Evolutionary conservation across 1,284 basidiomycete genomes (phyloP).

Genomic region (Heterobasidion irregulare): DNA sequence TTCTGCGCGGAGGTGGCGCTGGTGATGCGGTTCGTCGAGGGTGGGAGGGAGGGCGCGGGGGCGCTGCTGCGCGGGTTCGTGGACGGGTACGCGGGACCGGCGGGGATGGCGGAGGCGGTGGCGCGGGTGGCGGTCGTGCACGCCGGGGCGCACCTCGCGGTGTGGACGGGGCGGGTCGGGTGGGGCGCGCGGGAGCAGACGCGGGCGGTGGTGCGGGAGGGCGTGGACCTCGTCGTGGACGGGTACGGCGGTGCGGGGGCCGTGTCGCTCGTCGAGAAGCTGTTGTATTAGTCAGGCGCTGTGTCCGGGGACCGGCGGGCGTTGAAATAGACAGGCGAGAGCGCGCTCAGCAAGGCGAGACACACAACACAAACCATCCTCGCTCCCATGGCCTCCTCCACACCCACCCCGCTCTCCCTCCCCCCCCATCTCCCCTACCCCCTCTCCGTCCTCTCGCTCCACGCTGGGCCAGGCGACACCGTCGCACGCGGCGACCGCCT

Average conservation of each 20-base stretch:
- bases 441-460: conserved; percentile 64
- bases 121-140: conserved; percentile 29
- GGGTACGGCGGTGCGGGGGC: conserved; percentile 19
- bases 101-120: conserved; percentile 11
- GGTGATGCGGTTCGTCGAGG: conserved; percentile 34
- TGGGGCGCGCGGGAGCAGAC: conserved; percentile 37
- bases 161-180: conserved; percentile 31
- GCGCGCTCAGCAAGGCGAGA: neutral
- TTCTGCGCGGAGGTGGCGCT: conserved; percentile 48
- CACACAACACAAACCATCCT: neutral
- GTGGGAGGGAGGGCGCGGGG: conserved; percentile 22
- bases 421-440: conserved; percentile 73
- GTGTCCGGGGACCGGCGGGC: neutral
- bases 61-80: conserved; percentile 34
- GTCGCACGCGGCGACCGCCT: conserved; percentile 67
- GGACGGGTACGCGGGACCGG: conserved; percentile 25
- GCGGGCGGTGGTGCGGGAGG: conserved; percentile 37
- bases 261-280: conserved; percentile 2
- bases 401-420: conserved; percentile 52
- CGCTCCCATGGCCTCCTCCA: conserved; percentile 8
- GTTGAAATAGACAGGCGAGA: neutral
- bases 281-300: conserved; percentile 4
- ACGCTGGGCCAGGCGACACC: conserved; percentile 32
- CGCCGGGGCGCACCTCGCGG: conserved; percentile 40
- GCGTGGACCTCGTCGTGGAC: conserved; percentile 32